Evolutionary conservation across 202 grass and related monocot genomes (phyloP), one percentile per base, ranked within the genome.

Genomic region (Musa balbisiana): DNA sequence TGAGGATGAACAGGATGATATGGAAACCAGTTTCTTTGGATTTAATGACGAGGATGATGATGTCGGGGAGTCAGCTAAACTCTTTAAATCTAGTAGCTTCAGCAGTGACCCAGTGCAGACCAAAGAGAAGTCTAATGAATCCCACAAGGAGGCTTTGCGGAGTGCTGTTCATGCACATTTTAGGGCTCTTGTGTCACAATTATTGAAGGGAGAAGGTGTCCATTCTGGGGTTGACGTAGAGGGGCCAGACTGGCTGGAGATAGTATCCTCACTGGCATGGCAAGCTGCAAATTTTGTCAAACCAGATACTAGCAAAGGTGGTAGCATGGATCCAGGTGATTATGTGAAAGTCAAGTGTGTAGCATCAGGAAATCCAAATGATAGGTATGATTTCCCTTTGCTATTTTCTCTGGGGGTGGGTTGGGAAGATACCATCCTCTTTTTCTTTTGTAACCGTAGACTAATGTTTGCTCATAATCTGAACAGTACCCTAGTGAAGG

Each of bases 331-430:
- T 84, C 90, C 93, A 58, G 72, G 84, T 84, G 67, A 92, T 68
- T 97, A 97, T 76, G 82, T 97, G 64, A 97, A 92, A 83, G 87
- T 97, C 71, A 97, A 92, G 80, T 97, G 93, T 78, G 85, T 97
- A 73, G 68, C 85, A 69, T 92, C 93, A 53, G 93, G 90, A 49
- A 81, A 70, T 51, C 86, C 88, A 81, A 79, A 51, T 49, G 86
- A 92, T 74, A 97, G 93, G 93, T 97, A 78, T 73, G 51, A 26
- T 27, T 14, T 56, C 58, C 20, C 58, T 73, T 55, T 55, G 13
- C 71, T 27, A 17, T 12, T 27, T 9, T 13, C 33, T 43, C 33
- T 43, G 33, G 5, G 33, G 55, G 3, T 52, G 49, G 19, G 50
- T 10, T 55, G 20, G 15, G 25, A 3, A 73, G 49, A 70, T 70